A percentile compares a stretch with the other conserved stretches of the same genome.
These are phyloP conservation scores for Alisma plantagoaquatica DNA, from an alignment of 106 monocot genomes.

Conservation along the genomic window DNA sequence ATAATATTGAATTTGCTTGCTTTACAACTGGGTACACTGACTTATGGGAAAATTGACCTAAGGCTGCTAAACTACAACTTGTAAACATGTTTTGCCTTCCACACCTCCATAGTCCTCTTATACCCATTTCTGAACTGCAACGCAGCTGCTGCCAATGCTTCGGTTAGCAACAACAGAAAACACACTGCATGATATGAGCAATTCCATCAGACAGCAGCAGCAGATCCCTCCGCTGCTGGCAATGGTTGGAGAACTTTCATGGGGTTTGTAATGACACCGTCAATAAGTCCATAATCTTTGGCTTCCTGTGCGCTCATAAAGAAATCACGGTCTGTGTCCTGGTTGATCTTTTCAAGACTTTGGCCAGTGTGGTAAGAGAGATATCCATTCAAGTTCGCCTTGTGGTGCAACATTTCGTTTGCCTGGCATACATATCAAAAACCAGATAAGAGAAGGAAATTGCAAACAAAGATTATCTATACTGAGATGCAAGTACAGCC, in stretches of 20 bases:
- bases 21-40: too few species aligned
- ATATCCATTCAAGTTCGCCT: slow-evolving; percentile 94
- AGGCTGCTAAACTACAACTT: too few species aligned
- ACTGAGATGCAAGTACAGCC: neutral
- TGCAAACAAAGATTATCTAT: neutral
- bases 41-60: too few species aligned
- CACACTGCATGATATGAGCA: too few species aligned
- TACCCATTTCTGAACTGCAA: too few species aligned
- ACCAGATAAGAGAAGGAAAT: neutral
- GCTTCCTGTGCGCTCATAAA: slow-evolving; percentile 99
- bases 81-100: too few species aligned
- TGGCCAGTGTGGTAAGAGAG: slow-evolving; percentile 92
- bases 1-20: too few species aligned
- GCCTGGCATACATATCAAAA: slow-evolving; percentile 29
- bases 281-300: slow-evolving; percentile 88
- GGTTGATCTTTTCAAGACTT: slow-evolving; percentile 76
- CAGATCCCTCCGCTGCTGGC: slow-evolving; percentile 24
- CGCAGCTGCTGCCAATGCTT: too few species aligned
- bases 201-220: too few species aligned
- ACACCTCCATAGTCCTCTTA: too few species aligned
- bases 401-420: slow-evolving; percentile 92
- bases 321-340: slow-evolving; percentile 90
- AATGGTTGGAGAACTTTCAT: slow-evolving; percentile 74
- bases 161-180: too few species aligned
- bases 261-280: slow-evolving; percentile 86